Conservation (phyloP, 768 basidiomycete genomes). For the Hysterangium stoloniferum region DNA sequence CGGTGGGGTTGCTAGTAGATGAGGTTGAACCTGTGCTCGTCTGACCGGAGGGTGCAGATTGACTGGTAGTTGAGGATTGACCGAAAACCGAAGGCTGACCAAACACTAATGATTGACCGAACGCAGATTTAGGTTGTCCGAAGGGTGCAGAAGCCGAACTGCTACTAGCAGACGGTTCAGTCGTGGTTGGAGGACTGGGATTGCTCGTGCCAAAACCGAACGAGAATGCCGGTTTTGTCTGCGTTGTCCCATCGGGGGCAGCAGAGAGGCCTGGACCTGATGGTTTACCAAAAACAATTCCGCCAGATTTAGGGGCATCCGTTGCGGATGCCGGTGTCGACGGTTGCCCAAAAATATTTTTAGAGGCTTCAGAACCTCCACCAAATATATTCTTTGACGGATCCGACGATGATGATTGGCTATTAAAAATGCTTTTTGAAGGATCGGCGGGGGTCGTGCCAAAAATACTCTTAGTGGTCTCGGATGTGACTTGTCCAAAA, state of each 20-base stretch:
- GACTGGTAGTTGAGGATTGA: not conserved
- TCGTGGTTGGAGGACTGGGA: not conserved
- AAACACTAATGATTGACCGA: not conserved
- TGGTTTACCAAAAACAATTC: not conserved
- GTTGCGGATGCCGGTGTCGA: not conserved
- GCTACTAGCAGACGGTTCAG: not conserved
- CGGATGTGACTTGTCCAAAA: not conserved
- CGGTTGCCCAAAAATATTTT: constrained; percentile 6
- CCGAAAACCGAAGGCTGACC: too few relatives aligned
- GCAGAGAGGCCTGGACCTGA: not conserved
- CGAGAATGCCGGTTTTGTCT: not conserved
- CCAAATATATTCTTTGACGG: not conserved
- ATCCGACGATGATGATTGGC: not conserved
- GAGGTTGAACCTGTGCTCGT: not conserved
- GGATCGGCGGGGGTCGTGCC: not conserved
- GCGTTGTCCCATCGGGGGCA: not conserved
- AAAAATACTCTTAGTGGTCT: not conserved
- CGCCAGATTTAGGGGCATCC: too few relatives aligned
- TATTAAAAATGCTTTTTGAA: not conserved
- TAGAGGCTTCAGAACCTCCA: not conserved
- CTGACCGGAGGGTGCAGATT: not conserved
- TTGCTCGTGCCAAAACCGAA: not conserved
- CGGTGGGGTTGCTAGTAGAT: not conserved
- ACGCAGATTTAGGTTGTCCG: not conserved
- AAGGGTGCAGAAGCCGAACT: not conserved